Base-by-base conservation (phyloP, 2,329 filamentous ascomycete genomes). In the Gaeumannomyces tritici region DNA sequence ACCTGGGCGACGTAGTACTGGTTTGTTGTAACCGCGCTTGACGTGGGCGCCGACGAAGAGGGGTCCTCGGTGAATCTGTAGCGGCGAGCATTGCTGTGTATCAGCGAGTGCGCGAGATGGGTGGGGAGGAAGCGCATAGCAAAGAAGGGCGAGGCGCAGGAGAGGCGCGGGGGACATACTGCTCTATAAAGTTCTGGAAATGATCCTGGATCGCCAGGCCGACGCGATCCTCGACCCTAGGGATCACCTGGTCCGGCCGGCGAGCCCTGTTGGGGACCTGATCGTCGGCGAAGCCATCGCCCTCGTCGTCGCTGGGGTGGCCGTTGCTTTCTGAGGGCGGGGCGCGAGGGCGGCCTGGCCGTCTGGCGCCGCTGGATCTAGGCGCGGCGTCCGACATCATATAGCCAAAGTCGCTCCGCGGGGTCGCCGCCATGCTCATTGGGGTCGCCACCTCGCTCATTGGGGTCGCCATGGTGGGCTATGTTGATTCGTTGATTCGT, bases 1-100 rank as follows among this genome's bases (percentile, higher is more conserved):
- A 96, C 91, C 75, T 93, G 90, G 60, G 89, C 89, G 63, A 95
- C 81, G 73, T 95, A 96, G 77, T 92, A 93, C 72, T 89, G 90
- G 76, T 92, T 88, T 29, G 89, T 90, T 4, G 86, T 88, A 24
- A 65, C 80, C 31, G 87, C 86, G 70, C 88, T 91, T 21, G 89
- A 89, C 4, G 84, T 79, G 12, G 88, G 87, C 57, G 81, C 82
- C 18, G 84, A 89, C 3, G 86, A 79, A 7, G 82, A 78, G 3
- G 86, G 86, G 24, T 89, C 87, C 74, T 93, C 89, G 63, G 85
- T 79, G 71, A 88, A 93, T 69, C 81, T 84, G 64, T 29, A 57
- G 2, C 15, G 11, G 21, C 28, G n/a, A 62, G 65, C 35, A 69
- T 62, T 13, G 6, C 21, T 21, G 29, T n/a, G 26, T 28, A 33